These are phyloP conservation scores for Fraxinus nigra DNA, from an alignment of 305 asterid species.

Conservation along the genomic window DNA sequence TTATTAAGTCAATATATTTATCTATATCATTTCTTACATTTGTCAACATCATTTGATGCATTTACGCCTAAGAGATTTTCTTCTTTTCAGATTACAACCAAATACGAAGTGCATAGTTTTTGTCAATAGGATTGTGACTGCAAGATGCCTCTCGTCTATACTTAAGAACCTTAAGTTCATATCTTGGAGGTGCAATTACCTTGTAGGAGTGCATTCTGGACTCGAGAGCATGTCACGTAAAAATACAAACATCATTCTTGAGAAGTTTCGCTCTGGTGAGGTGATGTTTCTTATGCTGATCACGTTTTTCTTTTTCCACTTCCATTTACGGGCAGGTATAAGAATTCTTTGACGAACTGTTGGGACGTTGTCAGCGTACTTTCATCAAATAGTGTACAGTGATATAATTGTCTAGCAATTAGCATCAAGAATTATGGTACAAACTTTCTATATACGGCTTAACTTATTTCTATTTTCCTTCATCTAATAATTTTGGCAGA, in stretches of 20 bases:
- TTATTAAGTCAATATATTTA: slow-evolving; percentile 6
- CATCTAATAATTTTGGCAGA: slow-evolving; percentile 51
- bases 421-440: not conserved
- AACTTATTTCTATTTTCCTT: slow-evolving; percentile 13
- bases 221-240: slow-evolving; percentile 63
- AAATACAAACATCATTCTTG: slow-evolving; percentile 60
- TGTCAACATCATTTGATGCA: slow-evolving; percentile 14
- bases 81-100: slow-evolving; percentile 73
- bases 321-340: not conserved
- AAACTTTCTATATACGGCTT: not conserved
- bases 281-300: slow-evolving; percentile 39
- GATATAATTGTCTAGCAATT: slow-evolving; percentile 16
- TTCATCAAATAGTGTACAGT: slow-evolving; percentile 7
- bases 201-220: slow-evolving; percentile 86
- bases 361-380: slow-evolving; percentile 15
- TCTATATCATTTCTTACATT: slow-evolving; percentile 1
- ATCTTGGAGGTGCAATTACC: slow-evolving; percentile 86
- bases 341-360: slow-evolving; percentile 10
- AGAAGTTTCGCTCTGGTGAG: slow-evolving; percentile 93
- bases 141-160: slow-evolving; percentile 72
- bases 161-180: slow-evolving; percentile 59
- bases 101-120: slow-evolving; percentile 89
- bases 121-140: slow-evolving; percentile 91
- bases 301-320: slow-evolving; percentile 18
- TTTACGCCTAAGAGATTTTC: slow-evolving; percentile 19